Evolutionary conservation across 352 stramenopile species (phyloP).

Genomic region (Phytopythium chamaehyphon): DNA sequence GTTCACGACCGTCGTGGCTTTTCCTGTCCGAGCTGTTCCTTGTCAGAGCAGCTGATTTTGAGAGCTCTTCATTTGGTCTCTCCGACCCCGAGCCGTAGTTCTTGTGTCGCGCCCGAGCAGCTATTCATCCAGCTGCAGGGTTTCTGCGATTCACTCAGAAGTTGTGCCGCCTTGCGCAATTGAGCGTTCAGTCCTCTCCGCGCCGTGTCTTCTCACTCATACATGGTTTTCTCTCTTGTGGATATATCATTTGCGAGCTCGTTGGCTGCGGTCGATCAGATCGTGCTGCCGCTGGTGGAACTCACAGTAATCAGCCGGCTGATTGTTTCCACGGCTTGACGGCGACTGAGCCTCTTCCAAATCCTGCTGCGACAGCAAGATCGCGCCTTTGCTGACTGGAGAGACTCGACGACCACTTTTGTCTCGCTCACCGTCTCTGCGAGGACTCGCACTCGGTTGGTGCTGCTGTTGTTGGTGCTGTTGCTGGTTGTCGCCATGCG

Average conservation of each 20-base stretch:
- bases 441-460: neutral
- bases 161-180: neutral
- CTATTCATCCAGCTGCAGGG: neutral
- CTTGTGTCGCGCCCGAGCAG: neutral
- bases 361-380: conserved; percentile 7
- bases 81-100: no score
- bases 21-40: no score
- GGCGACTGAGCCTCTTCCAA: conserved; percentile 4
- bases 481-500: conserved; percentile 24
- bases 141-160: neutral
- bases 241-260: neutral
- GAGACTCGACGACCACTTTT: neutral
- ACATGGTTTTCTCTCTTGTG: no score
- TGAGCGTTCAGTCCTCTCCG: conserved; percentile 2
- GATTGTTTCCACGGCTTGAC: conserved; percentile 1
- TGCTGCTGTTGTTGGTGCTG: conserved; percentile 20
- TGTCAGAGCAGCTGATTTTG: neutral
- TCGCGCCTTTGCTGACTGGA: neutral
- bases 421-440: neutral
- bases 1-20: neutral
- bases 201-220: neutral
- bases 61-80: conserved; percentile 4
- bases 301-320: conserved; percentile 2
- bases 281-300: conserved; percentile 11
- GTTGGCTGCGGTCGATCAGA: neutral